These are phyloP conservation scores for Cytospora chrysosperma DNA, from an alignment of 2,329 filamentous ascomycete genomes.

Conservation along the genomic window DNA sequence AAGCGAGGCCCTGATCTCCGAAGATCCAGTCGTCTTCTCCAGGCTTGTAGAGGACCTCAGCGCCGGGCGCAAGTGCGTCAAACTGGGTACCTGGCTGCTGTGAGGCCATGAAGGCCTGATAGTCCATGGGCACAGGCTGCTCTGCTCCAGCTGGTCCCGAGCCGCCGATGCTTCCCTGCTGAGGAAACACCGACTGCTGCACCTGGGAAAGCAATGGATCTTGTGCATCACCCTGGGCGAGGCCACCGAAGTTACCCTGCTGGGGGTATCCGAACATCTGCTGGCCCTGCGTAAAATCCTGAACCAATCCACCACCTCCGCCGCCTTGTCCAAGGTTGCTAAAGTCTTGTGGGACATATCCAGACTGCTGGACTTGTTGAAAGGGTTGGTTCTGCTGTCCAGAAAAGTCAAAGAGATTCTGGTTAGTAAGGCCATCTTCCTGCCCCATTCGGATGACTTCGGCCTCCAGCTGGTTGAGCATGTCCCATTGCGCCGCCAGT, in stretches of 20 bases:
- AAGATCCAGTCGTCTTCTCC: background rate
- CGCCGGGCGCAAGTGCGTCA: background rate
- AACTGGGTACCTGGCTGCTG: background rate
- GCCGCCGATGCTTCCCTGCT: background rate
- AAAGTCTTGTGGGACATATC: background rate
- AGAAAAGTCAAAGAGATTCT: background rate
- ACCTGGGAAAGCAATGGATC: background rate
- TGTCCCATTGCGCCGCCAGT: background rate
- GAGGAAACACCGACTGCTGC: background rate
- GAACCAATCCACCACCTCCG: background rate
- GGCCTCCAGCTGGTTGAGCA: background rate
- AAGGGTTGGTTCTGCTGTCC: background rate
- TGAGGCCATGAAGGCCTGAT: background rate
- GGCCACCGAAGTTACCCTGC: background rate
- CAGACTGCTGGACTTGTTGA: background rate
- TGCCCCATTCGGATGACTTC: background rate
- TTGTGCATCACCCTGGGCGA: background rate
- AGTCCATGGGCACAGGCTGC: background rate
- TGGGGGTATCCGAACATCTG: background rate
- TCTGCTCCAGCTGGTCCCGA: background rate
- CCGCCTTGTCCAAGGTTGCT: background rate
- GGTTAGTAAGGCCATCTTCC: background rate
- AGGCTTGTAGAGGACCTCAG: background rate
- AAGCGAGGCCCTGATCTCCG: background rate
- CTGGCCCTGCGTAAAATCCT: background rate